Evolutionary conservation across 495 filamentous ascomycete genomes (phyloP).

Genomic region (Recurvomyces mirabilis): DNA sequence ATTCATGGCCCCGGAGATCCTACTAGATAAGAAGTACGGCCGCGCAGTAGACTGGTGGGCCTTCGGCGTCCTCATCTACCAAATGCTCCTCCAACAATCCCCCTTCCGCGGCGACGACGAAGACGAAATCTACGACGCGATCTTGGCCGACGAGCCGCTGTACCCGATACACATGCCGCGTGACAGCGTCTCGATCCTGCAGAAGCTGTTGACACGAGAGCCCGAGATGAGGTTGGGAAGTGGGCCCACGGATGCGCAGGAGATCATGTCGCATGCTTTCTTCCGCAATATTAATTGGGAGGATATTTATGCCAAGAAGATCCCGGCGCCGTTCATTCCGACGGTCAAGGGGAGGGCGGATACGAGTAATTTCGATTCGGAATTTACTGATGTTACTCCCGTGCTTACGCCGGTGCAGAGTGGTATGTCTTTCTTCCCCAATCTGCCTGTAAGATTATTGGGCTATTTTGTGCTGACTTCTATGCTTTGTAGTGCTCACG

Average conservation of each 20-base stretch:
- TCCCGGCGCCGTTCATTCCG: constrained; percentile 79
- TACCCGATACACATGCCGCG: constrained; percentile 99
- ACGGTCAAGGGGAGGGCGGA: constrained; percentile 83
- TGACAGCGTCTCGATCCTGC: constrained; percentile 92
- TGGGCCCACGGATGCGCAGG: constrained; percentile 94
- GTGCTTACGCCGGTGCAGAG: constrained; percentile 95
- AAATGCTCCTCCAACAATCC: constrained; percentile 98
- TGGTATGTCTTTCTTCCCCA: constrained; percentile 47
- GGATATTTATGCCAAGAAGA: constrained; percentile 89
- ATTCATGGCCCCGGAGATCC: constrained; percentile 99
- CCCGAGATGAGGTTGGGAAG: constrained; percentile 85
- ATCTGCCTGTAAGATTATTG: not conserved
- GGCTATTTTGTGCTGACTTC: not conserved
- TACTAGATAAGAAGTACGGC: constrained; percentile 97
- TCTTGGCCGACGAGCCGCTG: constrained; percentile 92
- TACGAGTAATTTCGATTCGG: constrained; percentile 97
- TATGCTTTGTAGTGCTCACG: constrained; percentile 58
- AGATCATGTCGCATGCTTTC: constrained; percentile 98
- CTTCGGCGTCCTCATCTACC: constrained; percentile 98
- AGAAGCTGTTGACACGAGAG: constrained; percentile 93
- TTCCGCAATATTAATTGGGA: constrained; percentile 98
- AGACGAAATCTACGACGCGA: constrained; percentile 99
- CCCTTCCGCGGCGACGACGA: constrained; percentile 99
- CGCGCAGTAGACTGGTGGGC: constrained; percentile 99
- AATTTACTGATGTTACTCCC: constrained; percentile 97